These are phyloP conservation scores for Aegilops speltoides DNA, from an alignment of 176 grass and related monocot species.

Conservation along the genomic window DNA sequence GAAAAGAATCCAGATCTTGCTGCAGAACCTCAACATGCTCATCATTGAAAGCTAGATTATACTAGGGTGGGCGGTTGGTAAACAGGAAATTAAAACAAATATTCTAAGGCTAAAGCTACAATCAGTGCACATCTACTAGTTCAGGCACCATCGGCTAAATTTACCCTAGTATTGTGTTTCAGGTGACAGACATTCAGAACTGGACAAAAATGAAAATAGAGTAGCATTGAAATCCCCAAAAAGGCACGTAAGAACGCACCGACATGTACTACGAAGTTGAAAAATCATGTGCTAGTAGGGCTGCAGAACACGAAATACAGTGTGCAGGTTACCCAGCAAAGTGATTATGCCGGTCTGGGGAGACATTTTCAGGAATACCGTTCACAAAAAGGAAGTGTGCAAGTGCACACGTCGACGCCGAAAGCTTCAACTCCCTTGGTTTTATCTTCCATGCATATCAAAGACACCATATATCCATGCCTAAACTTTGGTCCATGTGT, in stretches of 20 bases:
- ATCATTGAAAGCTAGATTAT: conserved; percentile 64
- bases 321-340: not conserved
- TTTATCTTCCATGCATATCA: not conserved
- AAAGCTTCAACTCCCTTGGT: not conserved
- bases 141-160: conserved; percentile 18
- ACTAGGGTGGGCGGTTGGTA: conserved; percentile 33
- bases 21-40: conserved; percentile 46
- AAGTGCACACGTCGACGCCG: not conserved
- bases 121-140: conserved; percentile 5
- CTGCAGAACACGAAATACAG: not conserved
- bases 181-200: not conserved
- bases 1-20: conserved; percentile 59
- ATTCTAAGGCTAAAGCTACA: conserved; percentile 30
- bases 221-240: not conserved
- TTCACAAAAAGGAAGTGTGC: not conserved
- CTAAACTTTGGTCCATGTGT: not conserved
- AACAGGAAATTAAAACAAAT: conserved; percentile 33
- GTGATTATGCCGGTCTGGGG: not conserved
- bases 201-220: not conserved
- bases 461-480: not conserved
- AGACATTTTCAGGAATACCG: not conserved
- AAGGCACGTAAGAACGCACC: not conserved
- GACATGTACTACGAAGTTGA: not conserved
- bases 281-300: not conserved
- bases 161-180: not conserved